phyloP scores from a whole-genome alignment of 2,329 filamentous ascomycete genomes.

The Bipolaris cookei region DNA sequence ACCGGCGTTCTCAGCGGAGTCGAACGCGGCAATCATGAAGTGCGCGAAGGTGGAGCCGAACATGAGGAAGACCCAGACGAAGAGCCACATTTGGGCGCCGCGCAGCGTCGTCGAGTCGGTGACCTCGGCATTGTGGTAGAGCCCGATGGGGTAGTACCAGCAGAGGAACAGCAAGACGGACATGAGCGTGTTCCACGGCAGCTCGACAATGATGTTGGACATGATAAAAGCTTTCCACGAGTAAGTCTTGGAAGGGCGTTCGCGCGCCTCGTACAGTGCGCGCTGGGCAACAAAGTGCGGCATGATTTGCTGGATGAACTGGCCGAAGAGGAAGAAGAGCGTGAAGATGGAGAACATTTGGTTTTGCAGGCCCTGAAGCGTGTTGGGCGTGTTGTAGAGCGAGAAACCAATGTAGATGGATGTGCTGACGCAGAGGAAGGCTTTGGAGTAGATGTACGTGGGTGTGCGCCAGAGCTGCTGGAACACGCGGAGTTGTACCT shows the following conservation, averaged over 20 bases:
- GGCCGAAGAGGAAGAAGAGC: constrained; percentile 48
- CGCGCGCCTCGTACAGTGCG: constrained; percentile 61
- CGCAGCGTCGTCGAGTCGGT: background rate
- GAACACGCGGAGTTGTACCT: constrained; percentile 75
- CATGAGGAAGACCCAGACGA: background rate
- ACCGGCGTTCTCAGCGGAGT: background rate
- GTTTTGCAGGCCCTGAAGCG: constrained; percentile 47
- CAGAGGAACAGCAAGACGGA: constrained; percentile 67
- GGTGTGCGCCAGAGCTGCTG: constrained; percentile 88
- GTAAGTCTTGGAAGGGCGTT: constrained; percentile 69
- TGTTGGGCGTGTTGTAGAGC: constrained; percentile 20
- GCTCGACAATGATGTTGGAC: constrained; percentile 70
- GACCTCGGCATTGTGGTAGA: constrained; percentile 31
- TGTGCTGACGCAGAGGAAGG: constrained; percentile 60
- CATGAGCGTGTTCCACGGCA: constrained; percentile 67
- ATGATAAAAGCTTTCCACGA: constrained; percentile 74
- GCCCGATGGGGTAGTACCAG: constrained; percentile 64
- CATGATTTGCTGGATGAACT: constrained; percentile 47
- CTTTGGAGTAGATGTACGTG: constrained; percentile 82
- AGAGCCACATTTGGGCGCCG: background rate
- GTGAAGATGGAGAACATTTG: constrained; percentile 56
- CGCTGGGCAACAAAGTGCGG: constrained; percentile 51
- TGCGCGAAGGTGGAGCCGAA: background rate
- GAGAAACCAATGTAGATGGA: constrained; percentile 24
- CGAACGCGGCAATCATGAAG: background rate